Base-by-base conservation (phyloP, 805 yeast genomes). In the Myxozyma udenii region DNA sequence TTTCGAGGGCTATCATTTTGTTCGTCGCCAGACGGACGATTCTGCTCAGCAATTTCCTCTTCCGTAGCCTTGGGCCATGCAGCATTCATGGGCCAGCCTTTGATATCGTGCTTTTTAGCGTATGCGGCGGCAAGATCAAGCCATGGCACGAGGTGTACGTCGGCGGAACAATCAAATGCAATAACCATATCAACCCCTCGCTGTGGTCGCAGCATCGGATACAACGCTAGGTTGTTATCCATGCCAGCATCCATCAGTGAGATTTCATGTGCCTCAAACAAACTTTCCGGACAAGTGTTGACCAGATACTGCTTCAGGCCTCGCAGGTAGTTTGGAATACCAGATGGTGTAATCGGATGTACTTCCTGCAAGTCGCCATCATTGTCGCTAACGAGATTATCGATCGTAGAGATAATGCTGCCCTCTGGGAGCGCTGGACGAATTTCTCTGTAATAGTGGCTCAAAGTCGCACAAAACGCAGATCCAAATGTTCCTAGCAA, bases 111-210 rank as follows among this genome's bases (percentile, higher is more conserved):
- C 32, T 44, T 41, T 30, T 61, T 49, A 12, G 62, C 56, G 45
- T 61, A 61, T 1, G 59, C 62, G 21, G 53, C 62, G 7, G 57
- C 51, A 14, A 61, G 37, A 14, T 61, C 62, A 7, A 61, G 53
- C 63, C 63, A 61, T 23, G 59, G 53, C 11, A 60, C 62, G n/a
- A 54, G 39, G 14, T 44, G 48, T 19, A 61, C 68, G 48, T 67
- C 64, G 3, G 72, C 74, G 2, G 80, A 75, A 62, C 77, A 77
- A 64, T 83, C 89, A 51, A 74, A 74, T 0, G 86, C 81, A 55
- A 83, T 71, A 4, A 83, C 68, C 21, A 79, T 71, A 64, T 83
- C 89, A 16, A 82, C 70, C 19, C 72, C 66, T 59, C 89, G 70
- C 37, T 75, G 74, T 3, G 76, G 75, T 52, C 81, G 81, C 18